Conservation (phyloP, 768 basidiomycete genomes). For the Rhodosporidiobolus sp. region DNA sequence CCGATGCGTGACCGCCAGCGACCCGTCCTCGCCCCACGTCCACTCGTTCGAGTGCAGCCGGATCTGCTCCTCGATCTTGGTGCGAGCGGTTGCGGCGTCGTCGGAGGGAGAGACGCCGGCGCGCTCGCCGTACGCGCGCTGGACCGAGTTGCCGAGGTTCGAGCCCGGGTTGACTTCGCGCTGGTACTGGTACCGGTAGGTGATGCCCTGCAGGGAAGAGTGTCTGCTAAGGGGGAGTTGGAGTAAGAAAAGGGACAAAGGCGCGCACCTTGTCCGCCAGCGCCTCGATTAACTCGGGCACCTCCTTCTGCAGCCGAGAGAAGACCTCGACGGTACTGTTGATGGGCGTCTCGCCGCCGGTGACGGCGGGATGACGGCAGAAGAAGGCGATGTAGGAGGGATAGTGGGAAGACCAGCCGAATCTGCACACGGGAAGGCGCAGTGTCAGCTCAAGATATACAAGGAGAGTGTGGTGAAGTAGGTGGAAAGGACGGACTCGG, state of each 20-base stretch:
- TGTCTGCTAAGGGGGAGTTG: too few relatives aligned
- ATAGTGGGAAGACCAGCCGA: conserved; percentile 17
- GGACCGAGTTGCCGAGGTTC: conserved; percentile 20
- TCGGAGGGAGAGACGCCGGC: neutral
- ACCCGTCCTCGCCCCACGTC: conserved; percentile 20
- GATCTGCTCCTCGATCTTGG: conserved; percentile 17
- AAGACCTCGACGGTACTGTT: conserved; percentile 6
- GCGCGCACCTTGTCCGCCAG: conserved; percentile 13
- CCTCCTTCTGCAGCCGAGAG: conserved; percentile 2
- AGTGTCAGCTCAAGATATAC: too few relatives aligned
- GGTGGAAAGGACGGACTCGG: too few relatives aligned
- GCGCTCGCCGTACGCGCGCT: conserved; percentile 1
- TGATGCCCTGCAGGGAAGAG: neutral
- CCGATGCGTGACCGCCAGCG: conserved; percentile 2
- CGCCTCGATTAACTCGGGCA: conserved; percentile 15
- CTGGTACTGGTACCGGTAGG: conserved; percentile 7
- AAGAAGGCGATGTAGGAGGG: conserved; percentile 21
- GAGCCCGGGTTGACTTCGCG: conserved; percentile 2
- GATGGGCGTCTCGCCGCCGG: conserved; percentile 26
- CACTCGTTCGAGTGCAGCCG: conserved; percentile 10
- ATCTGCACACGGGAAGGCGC: too few relatives aligned
- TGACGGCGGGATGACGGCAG: neutral
- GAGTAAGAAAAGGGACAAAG: neutral
- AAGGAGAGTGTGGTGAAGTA: too few relatives aligned
- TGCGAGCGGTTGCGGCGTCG: conserved; percentile 4